phyloP scores from a whole-genome alignment of 2,329 filamentous ascomycete genomes.

The Alternaria postmessia region DNA sequence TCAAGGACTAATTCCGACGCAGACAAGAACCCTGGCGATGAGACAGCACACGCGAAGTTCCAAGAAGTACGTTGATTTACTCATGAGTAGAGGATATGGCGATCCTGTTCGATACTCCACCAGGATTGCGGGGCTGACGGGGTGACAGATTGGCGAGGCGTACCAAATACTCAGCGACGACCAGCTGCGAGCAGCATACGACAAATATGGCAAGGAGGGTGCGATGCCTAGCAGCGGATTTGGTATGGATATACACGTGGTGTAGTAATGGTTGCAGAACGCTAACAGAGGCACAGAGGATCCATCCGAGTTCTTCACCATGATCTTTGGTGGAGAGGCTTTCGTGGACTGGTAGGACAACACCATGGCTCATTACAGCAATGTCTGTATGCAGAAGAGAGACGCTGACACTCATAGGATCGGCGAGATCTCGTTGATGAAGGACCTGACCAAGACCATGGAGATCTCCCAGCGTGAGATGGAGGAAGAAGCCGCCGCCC shows the following conservation, averaged over 20 bases:
- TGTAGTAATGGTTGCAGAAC: constrained; percentile 16
- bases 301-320: constrained; percentile 95
- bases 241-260: constrained; percentile 57
- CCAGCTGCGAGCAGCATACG: constrained; percentile 88
- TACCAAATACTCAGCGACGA: constrained; percentile 86
- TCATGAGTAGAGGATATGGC: constrained; percentile 3
- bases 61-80: constrained; percentile 70
- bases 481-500: constrained; percentile 71
- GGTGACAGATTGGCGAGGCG: constrained; percentile 69
- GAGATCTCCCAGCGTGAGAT: constrained; percentile 89
- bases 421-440: constrained; percentile 98
- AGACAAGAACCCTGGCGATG: constrained; percentile 99
- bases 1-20: constrained; percentile 21
- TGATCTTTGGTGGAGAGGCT: constrained; percentile 96
- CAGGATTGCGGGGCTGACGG: constrained; percentile 34
- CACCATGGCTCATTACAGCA: neutral
- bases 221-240: constrained; percentile 92
- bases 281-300: constrained; percentile 66
- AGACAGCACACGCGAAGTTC: constrained; percentile 91
- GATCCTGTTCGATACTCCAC: constrained; percentile 6
- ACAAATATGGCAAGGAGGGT: constrained; percentile 95
- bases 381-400: neutral
- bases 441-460: constrained; percentile 97
- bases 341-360: constrained; percentile 78
- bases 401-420: constrained; percentile 61